Percentiles rank a stretch among this genome's conserved stretches.
phyloP scores from a whole-genome alignment of 176 grass and related monocot species.

The Thalia dealbata region DNA sequence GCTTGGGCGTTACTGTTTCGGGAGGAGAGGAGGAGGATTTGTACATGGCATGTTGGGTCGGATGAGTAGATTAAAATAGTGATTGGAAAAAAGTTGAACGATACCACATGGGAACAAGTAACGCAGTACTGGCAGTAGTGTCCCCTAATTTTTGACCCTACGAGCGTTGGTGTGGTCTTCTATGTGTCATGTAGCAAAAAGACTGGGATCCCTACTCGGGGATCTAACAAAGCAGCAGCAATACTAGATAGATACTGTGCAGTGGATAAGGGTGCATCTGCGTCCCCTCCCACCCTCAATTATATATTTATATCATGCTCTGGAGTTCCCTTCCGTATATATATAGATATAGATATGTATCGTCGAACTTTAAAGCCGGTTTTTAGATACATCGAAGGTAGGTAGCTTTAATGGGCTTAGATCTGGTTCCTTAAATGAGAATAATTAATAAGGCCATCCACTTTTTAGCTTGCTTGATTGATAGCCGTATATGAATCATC shows the following conservation, averaged over 20 bases:
- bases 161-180: conserved; percentile 7
- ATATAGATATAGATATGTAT: too few species aligned
- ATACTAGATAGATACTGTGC: background rate
- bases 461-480: too few species aligned
- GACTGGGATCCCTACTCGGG: background rate
- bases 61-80: background rate
- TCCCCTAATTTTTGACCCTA: conserved; percentile 5
- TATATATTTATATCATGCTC: background rate
- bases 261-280: conserved; percentile 5
- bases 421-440: background rate
- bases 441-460: too few species aligned
- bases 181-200: conserved; percentile 13
- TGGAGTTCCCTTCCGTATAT: too few species aligned
- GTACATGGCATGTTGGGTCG: background rate
- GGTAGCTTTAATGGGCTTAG: too few species aligned
- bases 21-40: too few species aligned
- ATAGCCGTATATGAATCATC: too few species aligned
- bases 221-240: background rate
- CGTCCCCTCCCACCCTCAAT: background rate
- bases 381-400: too few species aligned
- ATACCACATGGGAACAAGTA: conserved; percentile 1
- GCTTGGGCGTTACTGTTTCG: background rate
- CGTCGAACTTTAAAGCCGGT: too few species aligned
- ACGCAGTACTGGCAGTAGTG: conserved; percentile 2
- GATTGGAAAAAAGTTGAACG: background rate